These are phyloP conservation scores for Dactylorhiza incarnata DNA, from an alignment of 106 monocot genomes.

Conservation along the genomic window DNA sequence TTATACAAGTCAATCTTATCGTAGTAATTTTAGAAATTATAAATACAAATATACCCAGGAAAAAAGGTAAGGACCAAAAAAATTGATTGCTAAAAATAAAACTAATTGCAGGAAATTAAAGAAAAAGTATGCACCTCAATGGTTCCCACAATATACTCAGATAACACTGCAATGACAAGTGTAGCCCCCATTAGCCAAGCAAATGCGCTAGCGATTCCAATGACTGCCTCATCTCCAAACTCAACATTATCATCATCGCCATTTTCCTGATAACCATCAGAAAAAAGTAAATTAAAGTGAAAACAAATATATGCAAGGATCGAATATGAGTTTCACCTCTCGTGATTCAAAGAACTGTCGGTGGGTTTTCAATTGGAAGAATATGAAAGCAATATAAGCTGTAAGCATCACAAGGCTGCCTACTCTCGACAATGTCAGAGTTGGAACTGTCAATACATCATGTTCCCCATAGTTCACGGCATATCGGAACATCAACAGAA, in stretches of 20 bases:
- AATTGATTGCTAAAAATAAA: too few relatives aligned
- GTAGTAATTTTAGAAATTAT: too few relatives aligned
- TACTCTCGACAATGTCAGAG: constrained; percentile 24
- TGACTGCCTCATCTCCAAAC: constrained; percentile 9
- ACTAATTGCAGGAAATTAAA: too few relatives aligned
- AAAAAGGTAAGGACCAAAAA: too few relatives aligned
- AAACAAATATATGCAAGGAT: not conserved
- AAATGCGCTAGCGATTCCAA: constrained; percentile 43
- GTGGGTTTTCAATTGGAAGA: constrained; percentile 61
- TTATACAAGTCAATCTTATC: too few relatives aligned
- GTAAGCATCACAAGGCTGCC: constrained; percentile 44
- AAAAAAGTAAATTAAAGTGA: not conserved
- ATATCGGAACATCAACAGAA: constrained; percentile 24
- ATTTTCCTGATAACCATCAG: not conserved
- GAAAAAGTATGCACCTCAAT: constrained; percentile 35
- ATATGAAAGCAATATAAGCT: constrained; percentile 35
- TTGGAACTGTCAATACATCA: not conserved
- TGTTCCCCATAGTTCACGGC: not conserved
- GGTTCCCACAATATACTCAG: constrained; percentile 45
- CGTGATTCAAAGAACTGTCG: constrained; percentile 31
- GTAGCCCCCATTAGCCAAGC: constrained; percentile 47
- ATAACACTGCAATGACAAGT: constrained; percentile 38
- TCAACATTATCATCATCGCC: not conserved
- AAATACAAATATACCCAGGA: too few relatives aligned
- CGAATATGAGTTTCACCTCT: constrained; percentile 9